Conservation (phyloP, 768 basidiomycete species). For the Tulasnella sp. region DNA sequence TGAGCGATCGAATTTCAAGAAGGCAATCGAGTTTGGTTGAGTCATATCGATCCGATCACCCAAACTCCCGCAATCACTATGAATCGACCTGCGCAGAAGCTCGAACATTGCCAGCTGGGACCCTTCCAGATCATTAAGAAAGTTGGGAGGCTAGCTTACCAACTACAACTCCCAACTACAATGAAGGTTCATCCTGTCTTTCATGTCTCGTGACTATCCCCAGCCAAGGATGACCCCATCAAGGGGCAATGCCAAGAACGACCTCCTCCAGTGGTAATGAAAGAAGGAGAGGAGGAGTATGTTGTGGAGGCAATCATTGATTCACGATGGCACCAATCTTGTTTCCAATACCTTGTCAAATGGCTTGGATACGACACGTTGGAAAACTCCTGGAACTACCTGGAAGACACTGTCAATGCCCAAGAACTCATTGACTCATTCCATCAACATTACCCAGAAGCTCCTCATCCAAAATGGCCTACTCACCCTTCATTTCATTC, state of each 20-base stretch:
- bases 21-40: not conserved
- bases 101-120: not conserved
- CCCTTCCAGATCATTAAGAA: not conserved
- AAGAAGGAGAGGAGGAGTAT: slow-evolving; percentile 15
- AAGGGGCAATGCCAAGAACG: not conserved
- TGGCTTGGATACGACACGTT: slow-evolving; percentile 25
- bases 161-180: not conserved
- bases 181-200: not conserved
- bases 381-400: too few relatives aligned
- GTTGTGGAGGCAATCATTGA: slow-evolving; percentile 24
- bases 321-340: not conserved
- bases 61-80: not conserved
- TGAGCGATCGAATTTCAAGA: not conserved
- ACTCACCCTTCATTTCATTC: too few relatives aligned
- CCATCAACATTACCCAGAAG: too few relatives aligned
- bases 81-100: not conserved
- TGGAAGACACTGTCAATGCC: too few relatives aligned
- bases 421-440: too few relatives aligned
- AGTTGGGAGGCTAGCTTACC: not conserved
- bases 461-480: too few relatives aligned
- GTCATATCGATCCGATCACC: not conserved
- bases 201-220: not conserved
- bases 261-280: slow-evolving; percentile 14
- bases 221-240: not conserved
- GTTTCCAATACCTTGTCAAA: slow-evolving; percentile 20